Percentiles rank a stretch among this genome's conserved stretches.
Evolutionary conservation across 1,284 basidiomycete genomes (phyloP).

Genomic region (Moesziomyces globuligerus): DNA sequence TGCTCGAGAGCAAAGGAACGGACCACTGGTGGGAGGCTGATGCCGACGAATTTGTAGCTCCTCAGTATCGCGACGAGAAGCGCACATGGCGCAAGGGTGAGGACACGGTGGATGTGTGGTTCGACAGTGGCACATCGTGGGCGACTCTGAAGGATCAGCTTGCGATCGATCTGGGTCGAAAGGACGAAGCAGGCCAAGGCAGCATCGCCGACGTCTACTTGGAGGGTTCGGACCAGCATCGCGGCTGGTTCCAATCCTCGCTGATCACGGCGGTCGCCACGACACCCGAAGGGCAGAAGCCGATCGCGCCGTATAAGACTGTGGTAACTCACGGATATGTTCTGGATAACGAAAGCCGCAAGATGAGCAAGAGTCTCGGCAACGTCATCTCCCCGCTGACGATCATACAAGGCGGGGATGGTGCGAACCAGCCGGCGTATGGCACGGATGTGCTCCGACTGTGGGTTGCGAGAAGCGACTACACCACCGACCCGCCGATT

Average conservation of each 20-base stretch:
- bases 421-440: slow-evolving; percentile 77
- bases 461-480: slow-evolving; percentile 93
- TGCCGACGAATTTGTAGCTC: slow-evolving; percentile 77
- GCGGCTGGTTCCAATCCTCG: slow-evolving; percentile 99
- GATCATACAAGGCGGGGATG: slow-evolving; percentile 78
- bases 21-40: slow-evolving; percentile 92
- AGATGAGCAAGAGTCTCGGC: slow-evolving; percentile 98
- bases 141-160: slow-evolving; percentile 74
- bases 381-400: slow-evolving; percentile 88
- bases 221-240: slow-evolving; percentile 96
- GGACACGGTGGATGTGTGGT: slow-evolving; percentile 99
- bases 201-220: slow-evolving; percentile 84
- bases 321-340: slow-evolving; percentile 98
- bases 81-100: slow-evolving; percentile 71
- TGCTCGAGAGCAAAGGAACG: slow-evolving; percentile 79
- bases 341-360: slow-evolving; percentile 86
- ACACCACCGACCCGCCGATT: slow-evolving; percentile 86
- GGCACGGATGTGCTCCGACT: slow-evolving; percentile 88
- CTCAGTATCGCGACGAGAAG: slow-evolving; percentile 36
- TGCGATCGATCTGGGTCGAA: slow-evolving; percentile 3
- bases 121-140: slow-evolving; percentile 97
- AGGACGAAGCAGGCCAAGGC: not conserved
- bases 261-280: slow-evolving; percentile 82
- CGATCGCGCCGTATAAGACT: slow-evolving; percentile 76
- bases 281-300: slow-evolving; percentile 48